phyloP scores from a whole-genome alignment of 805 yeast genomes.

The Ogataea pini region DNA sequence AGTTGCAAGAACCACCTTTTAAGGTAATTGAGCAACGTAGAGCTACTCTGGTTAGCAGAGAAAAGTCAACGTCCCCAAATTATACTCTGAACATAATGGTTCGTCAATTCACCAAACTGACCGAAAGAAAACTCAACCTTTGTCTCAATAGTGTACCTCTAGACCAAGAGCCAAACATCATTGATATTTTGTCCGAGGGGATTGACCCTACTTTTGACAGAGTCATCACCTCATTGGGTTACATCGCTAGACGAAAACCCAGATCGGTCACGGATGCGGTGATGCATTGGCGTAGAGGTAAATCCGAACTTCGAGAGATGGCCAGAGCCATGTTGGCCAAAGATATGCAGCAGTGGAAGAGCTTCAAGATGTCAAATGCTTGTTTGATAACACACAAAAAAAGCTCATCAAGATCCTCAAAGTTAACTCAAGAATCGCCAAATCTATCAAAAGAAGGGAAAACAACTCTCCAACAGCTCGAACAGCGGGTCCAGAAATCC shows the following conservation, averaged over 20 bases:
- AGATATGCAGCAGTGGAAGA: conserved; percentile 31
- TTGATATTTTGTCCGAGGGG: conserved; percentile 79
- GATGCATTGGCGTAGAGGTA: conserved; percentile 96
- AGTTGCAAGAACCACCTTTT: conserved; percentile 17
- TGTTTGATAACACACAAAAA: conserved; percentile 24
- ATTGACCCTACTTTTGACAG: conserved; percentile 84
- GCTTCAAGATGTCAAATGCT: conserved; percentile 14
- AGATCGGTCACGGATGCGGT: conserved; percentile 96
- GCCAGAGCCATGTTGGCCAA: conserved; percentile 56
- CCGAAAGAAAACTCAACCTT: conserved; percentile 79
- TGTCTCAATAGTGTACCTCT: conserved; percentile 66
- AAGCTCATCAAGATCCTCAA: conserved; percentile 26
- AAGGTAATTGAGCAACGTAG: conserved; percentile 46
- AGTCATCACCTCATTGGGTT: conserved; percentile 82
- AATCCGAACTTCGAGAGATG: conserved; percentile 78
- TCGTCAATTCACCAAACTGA: conserved; percentile 91
- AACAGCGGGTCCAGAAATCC: conserved; percentile 40
- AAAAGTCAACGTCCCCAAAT: conserved; percentile 68
- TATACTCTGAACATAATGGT: conserved; percentile 92
- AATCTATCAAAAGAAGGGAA: conserved; percentile 13
- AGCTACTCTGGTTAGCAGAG: conserved; percentile 36
- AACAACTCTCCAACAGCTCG: conserved; percentile 21
- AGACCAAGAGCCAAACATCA: conserved; percentile 74
- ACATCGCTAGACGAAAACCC: conserved; percentile 85
- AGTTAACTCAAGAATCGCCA: conserved; percentile 14